Evolutionary conservation across 2,329 filamentous ascomycete genomes (phyloP), one percentile per base, ranked within the genome.

Genomic region (Aspergillus fumigatus): DNA sequence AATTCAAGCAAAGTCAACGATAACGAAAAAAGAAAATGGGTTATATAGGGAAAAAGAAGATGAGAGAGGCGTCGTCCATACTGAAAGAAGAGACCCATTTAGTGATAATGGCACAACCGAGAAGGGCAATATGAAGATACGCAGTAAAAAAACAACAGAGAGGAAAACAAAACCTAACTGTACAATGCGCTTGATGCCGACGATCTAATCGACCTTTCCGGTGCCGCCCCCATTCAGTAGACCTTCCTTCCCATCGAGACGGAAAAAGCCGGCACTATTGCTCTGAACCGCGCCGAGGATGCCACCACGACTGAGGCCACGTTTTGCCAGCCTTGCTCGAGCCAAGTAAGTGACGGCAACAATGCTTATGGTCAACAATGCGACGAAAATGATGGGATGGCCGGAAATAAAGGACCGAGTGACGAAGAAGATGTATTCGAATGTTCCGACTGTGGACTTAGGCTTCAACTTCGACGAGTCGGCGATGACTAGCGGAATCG

Each of bases 401-500:
- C 68, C 70, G 48, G 68, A 66, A 51, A 75, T 70, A 59, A 77
- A 78, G 27, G 73, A 72, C 35, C 74, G 70, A 7, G 75, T 73
- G 59, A 71, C 72, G 66, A 79, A 80, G 63, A 79, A 77, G 32
- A 77, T 63, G 26, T 72, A 71, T 63, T 80, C 77, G 51, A 80
- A 70, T 8, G 72, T 70, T 57, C 78, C 77, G 49, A 79, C 74
- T 4, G 78, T 80, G 7, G 78, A 80, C 64, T 79, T 80, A n/a
- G 78, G 71, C 17, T 71, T 75, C 49, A 80, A 67, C 58, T 79
- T 80, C 23, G 76, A 71, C 17, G 80, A 79, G 29, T 74, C 77
- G 45, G 75, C 69, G 52, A 81, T 73, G 54, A 83, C 76, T 55
- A 81, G 78, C 35, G 77, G 78, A 48, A 83, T 77, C 14, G 92